These are phyloP conservation scores for Podospora didyma DNA, from an alignment of 495 filamentous ascomycete genomes.

Conservation along the genomic window DNA sequence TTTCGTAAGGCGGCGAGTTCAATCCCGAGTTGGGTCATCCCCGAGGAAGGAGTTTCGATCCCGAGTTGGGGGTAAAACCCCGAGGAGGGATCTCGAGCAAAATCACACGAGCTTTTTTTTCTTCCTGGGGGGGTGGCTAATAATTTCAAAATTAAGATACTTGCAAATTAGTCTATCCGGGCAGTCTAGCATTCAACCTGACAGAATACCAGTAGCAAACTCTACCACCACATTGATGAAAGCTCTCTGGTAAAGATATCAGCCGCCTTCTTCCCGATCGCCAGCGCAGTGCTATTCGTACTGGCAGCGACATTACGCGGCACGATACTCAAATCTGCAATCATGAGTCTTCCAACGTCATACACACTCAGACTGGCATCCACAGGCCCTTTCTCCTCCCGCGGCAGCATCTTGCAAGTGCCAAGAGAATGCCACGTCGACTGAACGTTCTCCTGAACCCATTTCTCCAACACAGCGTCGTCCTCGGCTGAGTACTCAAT, in stretches of 20 bases:
- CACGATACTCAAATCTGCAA: constrained; percentile 54
- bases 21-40: too few relatives aligned
- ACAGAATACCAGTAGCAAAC: too few relatives aligned
- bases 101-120: too few relatives aligned
- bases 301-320: constrained; percentile 57
- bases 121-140: too few relatives aligned
- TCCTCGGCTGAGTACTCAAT: constrained; percentile 38
- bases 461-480: constrained; percentile 25
- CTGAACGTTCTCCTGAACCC: constrained; percentile 6
- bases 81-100: too few relatives aligned
- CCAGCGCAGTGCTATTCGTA: constrained; percentile 54
- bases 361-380: constrained; percentile 46
- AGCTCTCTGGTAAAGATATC: constrained; percentile 51
- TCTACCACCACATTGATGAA: too few relatives aligned
- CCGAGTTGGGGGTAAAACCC: too few relatives aligned
- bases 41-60: too few relatives aligned
- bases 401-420: constrained; percentile 35
- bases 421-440: constrained; percentile 5
- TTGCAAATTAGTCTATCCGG: too few relatives aligned
- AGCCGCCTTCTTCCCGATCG: constrained; percentile 57
- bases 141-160: too few relatives aligned
- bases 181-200: too few relatives aligned
- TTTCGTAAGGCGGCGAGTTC: too few relatives aligned
- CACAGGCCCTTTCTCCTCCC: constrained; percentile 45
- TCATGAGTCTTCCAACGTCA: constrained; percentile 51